Conservation (phyloP, 1,139 yeast genomes). For the Geotrichum macrosporum region DNA sequence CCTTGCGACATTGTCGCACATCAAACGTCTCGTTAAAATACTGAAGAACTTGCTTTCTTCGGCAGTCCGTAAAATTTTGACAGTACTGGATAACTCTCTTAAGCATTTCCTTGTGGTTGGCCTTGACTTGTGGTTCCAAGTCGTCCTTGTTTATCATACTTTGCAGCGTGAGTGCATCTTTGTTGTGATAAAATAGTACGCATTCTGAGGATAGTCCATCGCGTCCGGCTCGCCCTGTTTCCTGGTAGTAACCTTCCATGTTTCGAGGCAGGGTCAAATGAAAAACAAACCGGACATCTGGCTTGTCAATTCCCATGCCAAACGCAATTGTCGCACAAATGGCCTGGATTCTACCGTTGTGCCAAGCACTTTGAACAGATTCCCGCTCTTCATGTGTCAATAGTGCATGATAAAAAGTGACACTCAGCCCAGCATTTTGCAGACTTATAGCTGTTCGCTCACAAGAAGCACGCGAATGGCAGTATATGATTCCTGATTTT, state of each 20-base stretch:
- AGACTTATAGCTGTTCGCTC: conserved; percentile 72
- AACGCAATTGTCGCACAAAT: conserved; percentile 97
- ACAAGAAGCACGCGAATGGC: conserved; percentile 85
- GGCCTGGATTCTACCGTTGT: conserved; percentile 59
- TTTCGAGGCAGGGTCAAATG: conserved; percentile 88
- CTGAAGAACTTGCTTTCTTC: conserved; percentile 81
- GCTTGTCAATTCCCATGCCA: conserved; percentile 98
- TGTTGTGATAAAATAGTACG: conserved; percentile 71
- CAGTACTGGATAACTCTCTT: conserved; percentile 88
- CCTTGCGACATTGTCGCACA: conserved; percentile 57
- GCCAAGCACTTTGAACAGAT: conserved; percentile 76
- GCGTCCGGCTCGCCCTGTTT: conserved; percentile 98
- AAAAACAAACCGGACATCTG: conserved; percentile 87
- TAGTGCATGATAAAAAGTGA: conserved; percentile 90
- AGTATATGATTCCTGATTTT: conserved; percentile 85
- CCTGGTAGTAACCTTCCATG: conserved; percentile 94
- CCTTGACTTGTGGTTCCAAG: conserved; percentile 59
- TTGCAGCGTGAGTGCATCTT: conserved; percentile 52
- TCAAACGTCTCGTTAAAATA: conserved; percentile 84
- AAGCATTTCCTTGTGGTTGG: conserved; percentile 71
- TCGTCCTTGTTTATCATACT: conserved; percentile 73
- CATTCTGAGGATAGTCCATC: conserved; percentile 83
- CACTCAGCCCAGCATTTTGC: conserved; percentile 54
- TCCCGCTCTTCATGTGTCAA: conserved; percentile 74
- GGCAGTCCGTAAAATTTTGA: conserved; percentile 84